Base-by-base conservation (phyloP, 495 filamentous ascomycete genomes). In the Penicillium ucsense region DNA sequence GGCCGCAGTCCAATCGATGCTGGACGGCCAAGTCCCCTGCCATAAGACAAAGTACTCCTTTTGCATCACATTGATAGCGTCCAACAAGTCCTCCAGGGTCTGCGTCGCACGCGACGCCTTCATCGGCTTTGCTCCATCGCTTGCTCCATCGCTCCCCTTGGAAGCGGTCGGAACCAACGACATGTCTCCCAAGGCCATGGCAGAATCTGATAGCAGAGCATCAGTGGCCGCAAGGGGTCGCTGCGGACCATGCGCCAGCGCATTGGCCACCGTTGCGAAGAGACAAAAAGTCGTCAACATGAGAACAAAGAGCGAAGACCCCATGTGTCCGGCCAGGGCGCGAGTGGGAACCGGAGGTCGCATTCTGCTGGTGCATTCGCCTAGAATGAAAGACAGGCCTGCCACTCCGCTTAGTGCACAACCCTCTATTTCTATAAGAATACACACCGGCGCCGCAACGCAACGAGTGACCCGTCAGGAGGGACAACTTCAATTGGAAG, bases 1-100 rank as follows among this genome's bases (percentile, higher is more conserved):
- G 2, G 92, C 91, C 5, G 84, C 82, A 1, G 91, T 97, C 91
- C 91, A 97, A 73, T 97, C 92, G 51, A 95, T 95, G 10, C 85
- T 77, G 7, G 69, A 70, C 7, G 92, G 88, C 89, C 89, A 97
- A 10, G 78, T 89, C 28, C 89, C 90, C 9, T 83, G 61, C 77
- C 84, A 84, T 30, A 83, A 61, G 44, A 81, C 71, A 62, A 94
- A 97, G 64, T 85, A 95, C 10, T 73, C 62, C 30, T 75, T 69
- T 62, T 97, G 88, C 78, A 95, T 83, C 20, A 82, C 79, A 50
- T 79, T 68, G 38, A 94, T 73, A 6, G 85, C 81, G 12, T 73
- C 59, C 10, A 86, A 60, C 10, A 88, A 61, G 47, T 71, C 54
- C 12, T 56, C 50, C 37, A 70, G 46, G 6, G 66, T 71, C 42